These are phyloP conservation scores for Fusarium euwallaceae DNA, from an alignment of 2,329 filamentous ascomycete species.

Conservation along the genomic window DNA sequence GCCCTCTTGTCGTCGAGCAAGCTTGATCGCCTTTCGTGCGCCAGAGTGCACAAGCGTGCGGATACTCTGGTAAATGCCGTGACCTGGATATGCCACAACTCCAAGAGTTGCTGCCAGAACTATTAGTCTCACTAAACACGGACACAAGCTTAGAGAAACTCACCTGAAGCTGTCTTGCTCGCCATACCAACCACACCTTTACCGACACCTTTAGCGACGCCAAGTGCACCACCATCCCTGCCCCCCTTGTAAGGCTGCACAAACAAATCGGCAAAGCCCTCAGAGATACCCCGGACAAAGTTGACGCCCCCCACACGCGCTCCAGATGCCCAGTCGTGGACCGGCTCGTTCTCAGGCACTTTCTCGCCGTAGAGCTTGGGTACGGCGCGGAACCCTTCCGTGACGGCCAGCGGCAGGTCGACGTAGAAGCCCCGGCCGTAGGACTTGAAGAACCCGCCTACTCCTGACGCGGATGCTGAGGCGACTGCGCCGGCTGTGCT, in stretches of 20 bases:
- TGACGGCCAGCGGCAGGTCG: slow-evolving; percentile 31
- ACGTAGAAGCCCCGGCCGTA: slow-evolving; percentile 25
- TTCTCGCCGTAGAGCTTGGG: slow-evolving; percentile 31
- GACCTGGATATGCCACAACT: slow-evolving; percentile 31
- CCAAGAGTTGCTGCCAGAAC: slow-evolving; percentile 22
- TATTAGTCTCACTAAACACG: background rate
- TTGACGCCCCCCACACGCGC: slow-evolving; percentile 20
- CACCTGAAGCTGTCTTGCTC: slow-evolving; percentile 30
- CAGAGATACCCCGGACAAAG: slow-evolving; percentile 25
- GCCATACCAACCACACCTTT: slow-evolving; percentile 32
- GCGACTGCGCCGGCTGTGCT: slow-evolving; percentile 21
- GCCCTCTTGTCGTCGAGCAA: slow-evolving; percentile 26
- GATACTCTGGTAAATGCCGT: slow-evolving; percentile 38
- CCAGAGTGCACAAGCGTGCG: slow-evolving; percentile 20
- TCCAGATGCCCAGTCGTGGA: slow-evolving; percentile 29
- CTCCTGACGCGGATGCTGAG: slow-evolving; percentile 20
- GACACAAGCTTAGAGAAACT: background rate
- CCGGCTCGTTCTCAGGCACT: slow-evolving; percentile 25
- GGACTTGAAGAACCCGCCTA: slow-evolving; percentile 34
- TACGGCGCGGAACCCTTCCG: slow-evolving; percentile 36
- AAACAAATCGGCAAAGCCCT: slow-evolving; percentile 23
- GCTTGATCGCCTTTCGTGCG: slow-evolving; percentile 15
- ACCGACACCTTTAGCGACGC: slow-evolving; percentile 20
- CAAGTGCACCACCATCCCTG: slow-evolving; percentile 19
- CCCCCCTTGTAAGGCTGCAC: slow-evolving; percentile 27